Conservation (phyloP, 148 eudicot species). For the Beta vulgaris region DNA sequence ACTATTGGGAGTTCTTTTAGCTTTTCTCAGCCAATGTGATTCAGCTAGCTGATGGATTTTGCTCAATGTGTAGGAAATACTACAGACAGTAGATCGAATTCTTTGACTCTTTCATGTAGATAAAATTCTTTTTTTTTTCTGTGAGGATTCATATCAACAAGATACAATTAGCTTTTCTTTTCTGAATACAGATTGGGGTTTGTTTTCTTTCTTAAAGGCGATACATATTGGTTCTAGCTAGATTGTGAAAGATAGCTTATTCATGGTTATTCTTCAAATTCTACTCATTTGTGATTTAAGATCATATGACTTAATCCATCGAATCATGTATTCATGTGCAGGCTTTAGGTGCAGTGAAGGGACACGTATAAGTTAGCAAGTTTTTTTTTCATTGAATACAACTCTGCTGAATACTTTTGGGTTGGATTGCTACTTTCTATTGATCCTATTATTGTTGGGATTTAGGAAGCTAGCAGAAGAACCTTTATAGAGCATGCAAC, state of each 20-base stretch:
- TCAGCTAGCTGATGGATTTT: background rate
- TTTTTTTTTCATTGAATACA: too few species aligned
- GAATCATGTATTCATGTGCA: too few species aligned
- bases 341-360: too few species aligned
- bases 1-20: constrained; percentile 50
- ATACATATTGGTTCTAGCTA: constrained; percentile 4
- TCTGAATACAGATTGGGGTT: background rate
- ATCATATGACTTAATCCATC: too few species aligned
- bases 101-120: constrained; percentile 69
- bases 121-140: constrained; percentile 29
- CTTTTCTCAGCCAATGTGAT: constrained; percentile 40
- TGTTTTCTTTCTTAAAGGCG: background rate
- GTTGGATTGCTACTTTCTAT: too few species aligned
- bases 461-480: too few species aligned
- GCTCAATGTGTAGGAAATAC: constrained; percentile 23
- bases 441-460: too few species aligned
- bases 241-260: background rate
- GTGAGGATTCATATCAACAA: constrained; percentile 11
- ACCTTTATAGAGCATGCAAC: too few species aligned
- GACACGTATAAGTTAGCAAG: too few species aligned
- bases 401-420: too few species aligned
- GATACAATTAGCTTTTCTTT: background rate
- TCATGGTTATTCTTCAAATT: constrained; percentile 12
- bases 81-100: constrained; percentile 28
- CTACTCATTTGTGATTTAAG: too few species aligned